phyloP scores from a whole-genome alignment of 768 basidiomycete species.

The Tylopilus sp. region DNA sequence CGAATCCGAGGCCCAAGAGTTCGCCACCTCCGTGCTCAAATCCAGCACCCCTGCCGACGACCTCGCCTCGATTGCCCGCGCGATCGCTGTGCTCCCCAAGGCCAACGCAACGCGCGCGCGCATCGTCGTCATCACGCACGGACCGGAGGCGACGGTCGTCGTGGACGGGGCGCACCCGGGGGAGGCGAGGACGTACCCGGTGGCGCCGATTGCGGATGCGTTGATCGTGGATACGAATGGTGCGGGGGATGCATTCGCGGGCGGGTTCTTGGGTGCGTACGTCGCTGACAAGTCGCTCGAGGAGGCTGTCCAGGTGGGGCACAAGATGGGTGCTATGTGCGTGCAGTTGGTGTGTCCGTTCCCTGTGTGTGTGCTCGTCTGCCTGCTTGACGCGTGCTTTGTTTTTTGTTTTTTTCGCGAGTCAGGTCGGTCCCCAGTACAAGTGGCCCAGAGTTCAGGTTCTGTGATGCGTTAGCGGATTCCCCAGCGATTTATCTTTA shows the following conservation, averaged over 20 bases:
- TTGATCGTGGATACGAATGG: conserved; percentile 96
- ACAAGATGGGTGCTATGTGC: conserved; percentile 82
- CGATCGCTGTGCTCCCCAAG: conserved; percentile 76
- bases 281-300: conserved; percentile 75
- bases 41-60: conserved; percentile 63
- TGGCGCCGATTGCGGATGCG: conserved; percentile 52
- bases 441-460: conserved; percentile 55
- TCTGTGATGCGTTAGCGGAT: conserved; percentile 25
- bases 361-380: too few relatives aligned
- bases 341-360: conserved; percentile 61
- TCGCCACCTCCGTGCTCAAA: conserved; percentile 70
- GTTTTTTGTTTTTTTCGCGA: not conserved
- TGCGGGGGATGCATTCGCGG: conserved; percentile 96
- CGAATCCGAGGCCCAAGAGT: conserved; percentile 89
- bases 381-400: not conserved
- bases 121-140: conserved; percentile 88
- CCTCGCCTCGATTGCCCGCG: conserved; percentile 63
- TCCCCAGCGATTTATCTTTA: not conserved
- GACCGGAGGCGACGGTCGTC: conserved; percentile 72
- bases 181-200: conserved; percentile 50
- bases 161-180: conserved; percentile 54
- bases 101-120: conserved; percentile 74
- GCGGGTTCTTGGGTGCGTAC: conserved; percentile 88
- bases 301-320: conserved; percentile 79
- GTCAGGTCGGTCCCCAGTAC: conserved; percentile 53